These are phyloP conservation scores for Fusarium austroafricanum DNA, from an alignment of 2,329 filamentous ascomycete genomes.

Conservation along the genomic window DNA sequence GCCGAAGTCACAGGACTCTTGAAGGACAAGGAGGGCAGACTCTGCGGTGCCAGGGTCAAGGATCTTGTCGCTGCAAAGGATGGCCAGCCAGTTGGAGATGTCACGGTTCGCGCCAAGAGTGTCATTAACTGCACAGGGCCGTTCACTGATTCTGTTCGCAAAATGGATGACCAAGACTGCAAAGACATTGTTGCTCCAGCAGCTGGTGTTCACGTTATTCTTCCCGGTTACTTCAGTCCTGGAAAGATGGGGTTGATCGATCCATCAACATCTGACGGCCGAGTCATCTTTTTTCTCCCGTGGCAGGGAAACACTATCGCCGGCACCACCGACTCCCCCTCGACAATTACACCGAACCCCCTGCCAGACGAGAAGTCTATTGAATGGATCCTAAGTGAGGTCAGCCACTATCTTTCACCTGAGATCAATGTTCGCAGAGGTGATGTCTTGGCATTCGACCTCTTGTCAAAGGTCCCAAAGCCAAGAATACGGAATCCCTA, in stretches of 20 bases:
- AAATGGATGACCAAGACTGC: constrained; percentile 79
- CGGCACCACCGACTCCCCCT: constrained; percentile 85
- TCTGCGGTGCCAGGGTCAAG: constrained; percentile 79
- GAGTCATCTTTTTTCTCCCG: constrained; percentile 92
- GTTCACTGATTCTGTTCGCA: constrained; percentile 86
- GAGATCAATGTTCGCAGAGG: constrained; percentile 87
- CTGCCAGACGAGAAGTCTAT: constrained; percentile 86
- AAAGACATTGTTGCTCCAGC: constrained; percentile 86
- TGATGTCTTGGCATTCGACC: constrained; percentile 91
- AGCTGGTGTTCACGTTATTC: constrained; percentile 86
- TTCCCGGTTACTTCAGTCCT: constrained; percentile 88
- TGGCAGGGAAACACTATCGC: constrained; percentile 96
- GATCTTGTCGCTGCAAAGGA: constrained; percentile 76
- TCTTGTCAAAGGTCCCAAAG: constrained; percentile 86
- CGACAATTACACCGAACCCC: constrained; percentile 81
- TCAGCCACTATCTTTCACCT: constrained; percentile 82
- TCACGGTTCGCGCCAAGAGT: constrained; percentile 80
- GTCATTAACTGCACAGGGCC: constrained; percentile 91
- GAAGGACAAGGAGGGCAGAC: constrained; percentile 77
- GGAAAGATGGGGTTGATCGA: constrained; percentile 90
- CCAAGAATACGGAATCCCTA: constrained; percentile 85
- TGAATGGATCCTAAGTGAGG: constrained; percentile 87
- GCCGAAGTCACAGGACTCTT: constrained; percentile 81
- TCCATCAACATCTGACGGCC: constrained; percentile 85
- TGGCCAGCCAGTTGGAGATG: constrained; percentile 68